Evolutionary conservation across 2,329 filamentous ascomycete genomes (phyloP).

Genomic region (Dothistroma pini): DNA sequence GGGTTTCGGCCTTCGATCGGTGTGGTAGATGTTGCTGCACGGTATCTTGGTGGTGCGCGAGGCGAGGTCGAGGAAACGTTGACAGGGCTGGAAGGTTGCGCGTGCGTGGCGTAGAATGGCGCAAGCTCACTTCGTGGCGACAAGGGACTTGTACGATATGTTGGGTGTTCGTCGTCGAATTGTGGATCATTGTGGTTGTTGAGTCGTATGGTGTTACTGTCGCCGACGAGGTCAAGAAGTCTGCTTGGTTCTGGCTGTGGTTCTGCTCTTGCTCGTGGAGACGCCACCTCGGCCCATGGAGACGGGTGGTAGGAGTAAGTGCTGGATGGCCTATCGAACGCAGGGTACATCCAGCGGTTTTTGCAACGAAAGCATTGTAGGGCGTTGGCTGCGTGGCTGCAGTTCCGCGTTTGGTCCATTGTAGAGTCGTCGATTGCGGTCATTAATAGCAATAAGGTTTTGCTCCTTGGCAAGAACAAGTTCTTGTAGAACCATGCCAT

Average conservation of each 20-base stretch:
- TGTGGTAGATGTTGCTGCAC: not conserved
- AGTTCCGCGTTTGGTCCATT: not conserved
- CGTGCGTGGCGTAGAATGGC: not conserved
- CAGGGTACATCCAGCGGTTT: not conserved
- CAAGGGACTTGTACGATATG: not conserved
- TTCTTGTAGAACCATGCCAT: too few relatives aligned
- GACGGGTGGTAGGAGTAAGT: not conserved
- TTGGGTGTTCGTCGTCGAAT: not conserved
- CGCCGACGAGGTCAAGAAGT: not conserved
- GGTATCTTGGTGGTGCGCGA: not conserved
- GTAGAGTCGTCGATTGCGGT: not conserved
- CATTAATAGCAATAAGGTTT: not conserved
- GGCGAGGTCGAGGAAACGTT: not conserved
- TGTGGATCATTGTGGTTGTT: not conserved
- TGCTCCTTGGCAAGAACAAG: not conserved
- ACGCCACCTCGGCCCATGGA: not conserved
- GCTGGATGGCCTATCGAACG: not conserved
- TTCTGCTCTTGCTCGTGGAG: not conserved
- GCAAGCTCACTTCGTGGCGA: not conserved
- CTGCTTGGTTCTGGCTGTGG: not conserved
- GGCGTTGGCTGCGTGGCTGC: not conserved
- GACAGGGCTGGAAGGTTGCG: not conserved
- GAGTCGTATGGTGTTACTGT: too few relatives aligned
- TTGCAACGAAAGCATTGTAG: not conserved
- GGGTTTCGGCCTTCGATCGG: not conserved